These are phyloP conservation scores for Salisapilia sapeloensis DNA, from an alignment of 352 stramenopile species.

Conservation along the genomic window DNA sequence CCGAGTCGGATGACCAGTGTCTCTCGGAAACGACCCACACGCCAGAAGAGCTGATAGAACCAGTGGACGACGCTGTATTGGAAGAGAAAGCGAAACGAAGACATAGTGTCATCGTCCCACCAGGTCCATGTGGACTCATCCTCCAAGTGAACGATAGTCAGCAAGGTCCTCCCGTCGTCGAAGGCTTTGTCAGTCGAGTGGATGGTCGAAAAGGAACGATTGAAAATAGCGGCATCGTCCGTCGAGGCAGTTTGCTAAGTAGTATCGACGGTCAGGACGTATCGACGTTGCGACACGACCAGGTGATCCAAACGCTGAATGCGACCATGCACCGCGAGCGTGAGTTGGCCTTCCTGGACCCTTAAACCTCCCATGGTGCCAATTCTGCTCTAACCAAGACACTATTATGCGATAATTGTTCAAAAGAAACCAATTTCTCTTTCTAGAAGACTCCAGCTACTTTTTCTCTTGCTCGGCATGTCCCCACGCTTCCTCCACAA, in stretches of 20 bases:
- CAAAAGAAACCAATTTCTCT: slow-evolving; percentile 2
- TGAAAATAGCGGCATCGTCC: slow-evolving; percentile 52
- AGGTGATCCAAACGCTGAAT: slow-evolving; percentile 58
- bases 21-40: too few relatives aligned
- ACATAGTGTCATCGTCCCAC: slow-evolving; percentile 54
- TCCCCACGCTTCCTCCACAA: slow-evolving; percentile 81
- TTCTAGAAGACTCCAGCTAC: slow-evolving; percentile 1
- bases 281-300: slow-evolving; percentile 31
- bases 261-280: slow-evolving; percentile 74
- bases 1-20: too few relatives aligned
- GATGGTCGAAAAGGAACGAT: slow-evolving; percentile 54
- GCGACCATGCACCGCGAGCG: slow-evolving; percentile 50
- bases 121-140: slow-evolving; percentile 50
- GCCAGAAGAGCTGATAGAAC: too few relatives aligned
- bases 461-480: slow-evolving; percentile 33
- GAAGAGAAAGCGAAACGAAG: slow-evolving; percentile 4
- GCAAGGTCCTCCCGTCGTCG: slow-evolving; percentile 24
- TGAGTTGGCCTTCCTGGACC: slow-evolving; percentile 57
- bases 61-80: too few relatives aligned
- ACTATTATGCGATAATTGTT: background rate
- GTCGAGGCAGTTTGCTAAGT: slow-evolving; percentile 43
- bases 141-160: slow-evolving; percentile 24
- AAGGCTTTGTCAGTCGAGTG: slow-evolving; percentile 55
- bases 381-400: background rate
- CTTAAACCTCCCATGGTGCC: background rate